A percentile compares a stretch with the other conserved stretches of the same genome.
Evolutionary conservation across 208 protist species (phyloP).

Genomic region (Crithidia mellificae): DNA sequence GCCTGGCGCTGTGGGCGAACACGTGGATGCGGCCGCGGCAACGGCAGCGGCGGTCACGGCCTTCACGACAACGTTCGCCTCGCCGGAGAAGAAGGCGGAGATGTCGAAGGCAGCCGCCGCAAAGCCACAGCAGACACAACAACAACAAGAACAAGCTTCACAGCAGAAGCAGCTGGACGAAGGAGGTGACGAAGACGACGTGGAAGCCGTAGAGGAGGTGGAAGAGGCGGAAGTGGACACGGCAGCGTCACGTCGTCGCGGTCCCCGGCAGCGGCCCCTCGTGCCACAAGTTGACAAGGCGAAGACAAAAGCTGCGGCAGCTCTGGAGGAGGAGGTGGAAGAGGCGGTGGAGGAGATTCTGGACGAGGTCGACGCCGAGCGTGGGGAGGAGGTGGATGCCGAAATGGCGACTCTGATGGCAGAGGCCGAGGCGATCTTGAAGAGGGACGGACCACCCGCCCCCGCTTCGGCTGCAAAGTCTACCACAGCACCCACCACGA

Average conservation of each 20-base stretch:
- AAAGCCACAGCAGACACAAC: too few species aligned
- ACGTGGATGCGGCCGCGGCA: too few species aligned
- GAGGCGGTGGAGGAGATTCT: slow-evolving; percentile 43
- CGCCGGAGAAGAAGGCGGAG: slow-evolving; percentile 1
- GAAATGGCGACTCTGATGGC: slow-evolving; percentile 23
- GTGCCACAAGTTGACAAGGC: slow-evolving; percentile 3
- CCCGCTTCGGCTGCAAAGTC: neutral
- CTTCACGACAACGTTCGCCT: slow-evolving; percentile 6
- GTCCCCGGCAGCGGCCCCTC: slow-evolving; percentile 14
- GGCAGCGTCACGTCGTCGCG: slow-evolving; percentile 6
- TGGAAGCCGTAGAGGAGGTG: neutral
- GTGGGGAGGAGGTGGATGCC: slow-evolving; percentile 20
- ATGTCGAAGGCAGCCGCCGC: neutral
- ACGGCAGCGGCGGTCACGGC: slow-evolving; percentile 21
- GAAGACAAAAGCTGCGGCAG: slow-evolving; percentile 22
- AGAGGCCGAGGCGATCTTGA: slow-evolving; percentile 24
- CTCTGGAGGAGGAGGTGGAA: slow-evolving; percentile 40
- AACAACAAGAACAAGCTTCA: too few species aligned
- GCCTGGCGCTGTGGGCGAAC: too few species aligned
- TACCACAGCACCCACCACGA: neutral
- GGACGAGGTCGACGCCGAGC: slow-evolving; percentile 13
- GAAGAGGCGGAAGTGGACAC: slow-evolving; percentile 23
- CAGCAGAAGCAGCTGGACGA: too few species aligned
- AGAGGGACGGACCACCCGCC: neutral
- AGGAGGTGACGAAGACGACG: slow-evolving; percentile 10